Evolutionary conservation across 495 filamentous ascomycete species (phyloP), one percentile per base, ranked within the genome.

Genomic region (Xylaria sp.): DNA sequence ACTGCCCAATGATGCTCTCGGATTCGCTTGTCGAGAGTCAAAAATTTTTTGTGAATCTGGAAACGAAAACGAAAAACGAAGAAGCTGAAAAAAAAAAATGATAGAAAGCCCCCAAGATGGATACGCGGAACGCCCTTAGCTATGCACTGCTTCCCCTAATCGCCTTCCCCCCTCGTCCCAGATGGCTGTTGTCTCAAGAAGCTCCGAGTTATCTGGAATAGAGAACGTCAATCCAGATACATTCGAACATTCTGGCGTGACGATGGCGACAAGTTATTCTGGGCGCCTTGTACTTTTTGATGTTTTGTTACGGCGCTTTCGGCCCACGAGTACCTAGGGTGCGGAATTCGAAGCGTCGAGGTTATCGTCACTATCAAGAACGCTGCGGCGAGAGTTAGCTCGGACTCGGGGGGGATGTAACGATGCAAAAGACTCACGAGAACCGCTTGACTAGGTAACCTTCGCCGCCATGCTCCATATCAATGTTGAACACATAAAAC

Each of bases 401-500:
- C 44, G 43, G 52, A 50, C 24, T 31, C 14, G 11, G 1, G 1
- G 21, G 14, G 24, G 17, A 59, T 37, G 19, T 9, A 15, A 58
- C 9, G 57, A 5, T 37, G 15, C 11, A 12, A 21, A 43, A 29
- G 48, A 87, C 92, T 79, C 82, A 94, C 92, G 91, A 93, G 67
- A 93, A 97, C 79, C 97, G 93, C 77, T 97, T 97, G 43, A 93
- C 89, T 71, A 98, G 79, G 33, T 90, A 91, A 2, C 97, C 96
- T 81, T 98, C 96, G n/a, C 96, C 96, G 41, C 96, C 96, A 72
- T 91, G 93, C 61, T 97, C 94, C 85, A 99, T 87, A 77, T 99
- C 95, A 50, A 99, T 93, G 70, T 92, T 95, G 79, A 93, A 98
- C 19, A 98, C 93, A 73, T 95, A 98, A 75, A 97, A 98, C 29